phyloP scores from a whole-genome alignment of 139 green algal genomes.

The Chlorella sorokiniana region DNA sequence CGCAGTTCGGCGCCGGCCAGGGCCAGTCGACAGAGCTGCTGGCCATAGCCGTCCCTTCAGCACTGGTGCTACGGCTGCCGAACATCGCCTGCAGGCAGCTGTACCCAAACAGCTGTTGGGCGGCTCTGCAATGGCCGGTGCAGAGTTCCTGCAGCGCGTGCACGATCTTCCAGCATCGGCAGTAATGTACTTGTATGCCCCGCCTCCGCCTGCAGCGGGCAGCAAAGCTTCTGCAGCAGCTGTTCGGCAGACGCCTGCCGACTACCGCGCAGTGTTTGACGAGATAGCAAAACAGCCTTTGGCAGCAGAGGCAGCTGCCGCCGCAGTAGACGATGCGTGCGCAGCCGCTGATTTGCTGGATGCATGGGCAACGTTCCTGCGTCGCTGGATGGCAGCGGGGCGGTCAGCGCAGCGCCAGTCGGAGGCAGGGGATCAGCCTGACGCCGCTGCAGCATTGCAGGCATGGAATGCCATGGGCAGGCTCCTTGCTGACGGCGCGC shows the following conservation, averaged over 20 bases:
- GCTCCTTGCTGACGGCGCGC: not conserved
- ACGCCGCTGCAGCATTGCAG: not conserved
- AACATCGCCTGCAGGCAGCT: slow-evolving; percentile 12
- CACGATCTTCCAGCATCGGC: slow-evolving; percentile 16
- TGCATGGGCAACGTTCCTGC: slow-evolving; percentile 27
- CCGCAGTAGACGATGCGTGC: not conserved
- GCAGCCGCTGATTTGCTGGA: not conserved
- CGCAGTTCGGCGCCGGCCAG: not conserved
- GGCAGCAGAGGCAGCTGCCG: not conserved
- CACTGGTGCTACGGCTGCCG: not conserved
- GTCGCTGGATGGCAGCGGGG: slow-evolving; percentile 24
- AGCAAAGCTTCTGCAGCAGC: not conserved
- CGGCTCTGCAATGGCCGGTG: not conserved
- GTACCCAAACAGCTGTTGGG: slow-evolving; percentile 41
- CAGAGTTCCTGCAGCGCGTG: slow-evolving; percentile 23
- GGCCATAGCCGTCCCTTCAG: not conserved
- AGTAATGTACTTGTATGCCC: slow-evolving; percentile 24
- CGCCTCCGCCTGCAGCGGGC: not conserved
- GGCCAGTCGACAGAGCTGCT: not conserved
- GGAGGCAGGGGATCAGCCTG: not conserved
- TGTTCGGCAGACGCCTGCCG: slow-evolving; percentile 8
- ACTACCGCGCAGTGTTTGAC: slow-evolving; percentile 24
- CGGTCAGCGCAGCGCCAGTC: not conserved
- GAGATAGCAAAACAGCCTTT: not conserved
- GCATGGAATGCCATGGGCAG: slow-evolving; percentile 11